These are phyloP conservation scores for Pichia sorboxylosa DNA, from an alignment of 1,139 yeast species.

Conservation along the genomic window DNA sequence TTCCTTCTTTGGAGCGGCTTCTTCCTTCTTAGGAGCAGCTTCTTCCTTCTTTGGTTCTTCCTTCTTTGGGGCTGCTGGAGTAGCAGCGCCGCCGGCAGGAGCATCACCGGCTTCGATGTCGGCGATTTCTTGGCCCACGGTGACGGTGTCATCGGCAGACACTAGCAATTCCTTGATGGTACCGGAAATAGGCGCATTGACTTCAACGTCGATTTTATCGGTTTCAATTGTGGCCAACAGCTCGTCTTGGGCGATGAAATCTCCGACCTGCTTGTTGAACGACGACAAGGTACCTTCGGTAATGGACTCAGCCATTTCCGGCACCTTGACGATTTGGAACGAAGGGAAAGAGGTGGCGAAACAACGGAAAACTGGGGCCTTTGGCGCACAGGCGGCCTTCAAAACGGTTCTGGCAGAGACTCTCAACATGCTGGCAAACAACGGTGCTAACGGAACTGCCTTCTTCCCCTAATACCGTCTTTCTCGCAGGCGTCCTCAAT, in stretches of 20 bases:
- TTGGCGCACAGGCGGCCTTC: no score
- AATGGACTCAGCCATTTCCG: slow-evolving; percentile 97
- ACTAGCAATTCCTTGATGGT: slow-evolving; percentile 78
- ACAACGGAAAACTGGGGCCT: no score
- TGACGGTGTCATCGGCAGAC: slow-evolving; percentile 83
- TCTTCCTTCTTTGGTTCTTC: slow-evolving; percentile 22
- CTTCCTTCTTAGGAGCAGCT: slow-evolving; percentile 23
- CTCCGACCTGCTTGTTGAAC: slow-evolving; percentile 76
- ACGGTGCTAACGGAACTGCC: no score
- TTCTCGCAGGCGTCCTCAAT: no score
- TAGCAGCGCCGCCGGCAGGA: slow-evolving; percentile 54
- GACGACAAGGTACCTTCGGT: slow-evolving; percentile 92
- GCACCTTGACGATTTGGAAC: slow-evolving; percentile 59
- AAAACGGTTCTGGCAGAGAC: no score
- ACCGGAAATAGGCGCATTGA: slow-evolving; percentile 89
- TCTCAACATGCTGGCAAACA: no score
- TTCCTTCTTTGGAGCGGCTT: slow-evolving; percentile 22
- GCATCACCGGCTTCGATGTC: slow-evolving; percentile 86
- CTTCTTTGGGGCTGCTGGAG: slow-evolving; percentile 28
- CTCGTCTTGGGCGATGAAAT: slow-evolving; percentile 78
- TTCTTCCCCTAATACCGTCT: no score
- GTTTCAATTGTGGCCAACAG: slow-evolving; percentile 95
- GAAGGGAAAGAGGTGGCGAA: slow-evolving; percentile 7
- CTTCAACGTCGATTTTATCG: slow-evolving; percentile 95
- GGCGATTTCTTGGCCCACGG: slow-evolving; percentile 88